These are phyloP conservation scores for Penicilliopsis zonata DNA, from an alignment of 495 filamentous ascomycete genomes.

Conservation along the genomic window DNA sequence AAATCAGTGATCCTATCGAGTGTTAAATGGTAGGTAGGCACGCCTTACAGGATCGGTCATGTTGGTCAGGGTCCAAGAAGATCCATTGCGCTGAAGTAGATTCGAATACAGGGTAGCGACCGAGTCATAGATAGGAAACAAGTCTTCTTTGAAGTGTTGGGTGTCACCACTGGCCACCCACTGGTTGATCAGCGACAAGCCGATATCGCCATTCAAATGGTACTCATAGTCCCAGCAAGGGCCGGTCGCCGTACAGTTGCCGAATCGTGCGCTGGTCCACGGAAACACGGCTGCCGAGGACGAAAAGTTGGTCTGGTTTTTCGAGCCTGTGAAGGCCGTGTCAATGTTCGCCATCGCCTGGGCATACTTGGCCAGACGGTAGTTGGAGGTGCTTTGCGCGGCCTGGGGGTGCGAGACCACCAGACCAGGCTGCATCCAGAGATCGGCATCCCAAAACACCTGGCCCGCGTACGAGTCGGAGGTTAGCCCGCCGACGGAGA, in stretches of 20 bases:
- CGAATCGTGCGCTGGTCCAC: conserved; percentile 52
- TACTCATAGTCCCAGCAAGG: conserved; percentile 51
- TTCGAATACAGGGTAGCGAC: conserved; percentile 45
- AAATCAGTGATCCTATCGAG: too few species aligned
- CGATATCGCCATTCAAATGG: conserved; percentile 64
- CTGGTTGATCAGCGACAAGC: conserved; percentile 47
- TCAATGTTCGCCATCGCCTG: conserved; percentile 42
- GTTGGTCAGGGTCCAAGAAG: conserved; percentile 42
- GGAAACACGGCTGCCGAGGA: conserved; percentile 44
- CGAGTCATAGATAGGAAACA: conserved; percentile 49
- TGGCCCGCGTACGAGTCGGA: conserved; percentile 51
- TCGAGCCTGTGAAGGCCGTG: conserved; percentile 29
- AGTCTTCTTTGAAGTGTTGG: conserved; percentile 33
- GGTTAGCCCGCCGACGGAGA: conserved; percentile 47
- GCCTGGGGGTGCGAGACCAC: conserved; percentile 45
- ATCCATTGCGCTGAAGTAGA: conserved; percentile 42
- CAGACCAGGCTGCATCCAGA: conserved; percentile 58
- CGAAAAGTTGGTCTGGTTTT: conserved; percentile 41
- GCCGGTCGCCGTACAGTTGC: conserved; percentile 54
- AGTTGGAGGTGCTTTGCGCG: conserved; percentile 45
- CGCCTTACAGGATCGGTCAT: conserved; percentile 59
- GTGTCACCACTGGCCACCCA: conserved; percentile 50
- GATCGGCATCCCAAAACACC: conserved; percentile 55
- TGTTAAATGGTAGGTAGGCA: neutral
- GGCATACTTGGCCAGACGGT: conserved; percentile 37